Percentiles rank a stretch among this genome's conserved stretches.
These are phyloP conservation scores for Boletellus ananas DNA, from an alignment of 768 basidiomycete species.

Conservation along the genomic window DNA sequence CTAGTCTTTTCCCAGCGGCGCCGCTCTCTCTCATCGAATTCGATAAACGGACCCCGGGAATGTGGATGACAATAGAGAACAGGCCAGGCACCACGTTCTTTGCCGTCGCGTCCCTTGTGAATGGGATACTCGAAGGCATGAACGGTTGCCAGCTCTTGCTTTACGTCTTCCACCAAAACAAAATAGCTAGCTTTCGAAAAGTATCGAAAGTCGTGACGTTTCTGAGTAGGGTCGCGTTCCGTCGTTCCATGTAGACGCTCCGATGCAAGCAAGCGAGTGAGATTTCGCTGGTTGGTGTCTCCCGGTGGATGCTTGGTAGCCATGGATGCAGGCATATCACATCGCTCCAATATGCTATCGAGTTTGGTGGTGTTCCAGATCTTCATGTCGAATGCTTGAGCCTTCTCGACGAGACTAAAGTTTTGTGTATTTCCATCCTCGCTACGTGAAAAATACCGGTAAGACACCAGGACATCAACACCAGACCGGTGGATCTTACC, in stretches of 20 bases:
- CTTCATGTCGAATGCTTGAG: constrained; percentile 71
- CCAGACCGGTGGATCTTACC: constrained; percentile 38
- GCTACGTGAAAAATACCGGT: constrained; percentile 3
- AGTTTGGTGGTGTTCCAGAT: constrained; percentile 79
- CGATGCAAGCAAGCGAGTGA: constrained; percentile 66
- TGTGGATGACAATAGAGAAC: constrained; percentile 74
- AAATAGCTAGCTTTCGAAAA: constrained; percentile 75
- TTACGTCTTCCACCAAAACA: constrained; percentile 88
- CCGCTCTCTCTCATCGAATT: constrained; percentile 72
- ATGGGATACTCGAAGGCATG: constrained; percentile 77
- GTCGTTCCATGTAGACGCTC: constrained; percentile 81
- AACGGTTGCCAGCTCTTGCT: constrained; percentile 79
- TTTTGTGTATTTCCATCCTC: constrained; percentile 32
- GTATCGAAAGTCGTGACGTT: constrained; percentile 83
- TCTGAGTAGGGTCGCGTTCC: constrained; percentile 90
- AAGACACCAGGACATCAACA: background rate
- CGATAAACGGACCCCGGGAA: constrained; percentile 69
- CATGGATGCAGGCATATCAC: constrained; percentile 38
- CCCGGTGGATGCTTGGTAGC: constrained; percentile 27
- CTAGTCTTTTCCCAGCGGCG: constrained; percentile 60
- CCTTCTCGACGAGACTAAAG: constrained; percentile 60
- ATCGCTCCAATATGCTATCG: constrained; percentile 67
- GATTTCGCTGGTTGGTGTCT: constrained; percentile 40
- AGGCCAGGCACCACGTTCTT: constrained; percentile 71
- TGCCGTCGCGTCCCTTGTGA: constrained; percentile 47